These are phyloP conservation scores for Mycosarcoma maydis DNA, from an alignment of 1,284 basidiomycete species.

Conservation along the genomic window DNA sequence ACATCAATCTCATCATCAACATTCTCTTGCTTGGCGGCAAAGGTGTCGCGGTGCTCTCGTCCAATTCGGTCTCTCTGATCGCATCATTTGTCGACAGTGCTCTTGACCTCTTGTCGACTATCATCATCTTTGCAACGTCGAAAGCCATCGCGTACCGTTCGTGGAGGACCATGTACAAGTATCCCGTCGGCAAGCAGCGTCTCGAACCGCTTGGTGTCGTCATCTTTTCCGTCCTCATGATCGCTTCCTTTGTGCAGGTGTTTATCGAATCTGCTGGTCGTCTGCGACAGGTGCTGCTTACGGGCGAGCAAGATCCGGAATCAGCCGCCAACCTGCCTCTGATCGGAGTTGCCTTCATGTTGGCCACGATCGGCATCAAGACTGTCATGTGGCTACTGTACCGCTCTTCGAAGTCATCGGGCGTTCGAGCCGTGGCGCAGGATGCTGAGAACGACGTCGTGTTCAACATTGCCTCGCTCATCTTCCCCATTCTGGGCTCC, in stretches of 20 bases:
- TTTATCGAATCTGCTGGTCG: conserved; percentile 60
- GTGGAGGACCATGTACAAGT: conserved; percentile 65
- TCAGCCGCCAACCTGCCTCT: conserved; percentile 52
- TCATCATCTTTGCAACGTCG: conserved; percentile 67
- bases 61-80: conserved; percentile 72
- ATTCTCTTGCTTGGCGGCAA: conserved; percentile 70
- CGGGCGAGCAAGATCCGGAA: conserved; percentile 53
- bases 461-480: conserved; percentile 72
- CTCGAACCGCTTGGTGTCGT: conserved; percentile 70
- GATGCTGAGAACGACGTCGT: conserved; percentile 72
- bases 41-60: conserved; percentile 70
- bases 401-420: conserved; percentile 66
- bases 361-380: conserved; percentile 72
- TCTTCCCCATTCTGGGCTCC: conserved; percentile 70
- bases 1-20: conserved; percentile 68
- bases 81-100: conserved; percentile 72
- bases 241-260: conserved; percentile 67
- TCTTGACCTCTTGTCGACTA: conserved; percentile 71
- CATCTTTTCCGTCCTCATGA: conserved; percentile 73
- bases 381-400: conserved; percentile 69
- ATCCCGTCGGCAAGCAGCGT: conserved; percentile 71
- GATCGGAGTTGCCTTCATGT: conserved; percentile 68
- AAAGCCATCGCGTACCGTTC: conserved; percentile 59
- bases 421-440: conserved; percentile 67
- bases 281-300: conserved; percentile 57